Evolutionary conservation across 2,329 filamentous ascomycete species (phyloP), one percentile per base, ranked within the genome.

Genomic region (Penicillium griseofulvum): DNA sequence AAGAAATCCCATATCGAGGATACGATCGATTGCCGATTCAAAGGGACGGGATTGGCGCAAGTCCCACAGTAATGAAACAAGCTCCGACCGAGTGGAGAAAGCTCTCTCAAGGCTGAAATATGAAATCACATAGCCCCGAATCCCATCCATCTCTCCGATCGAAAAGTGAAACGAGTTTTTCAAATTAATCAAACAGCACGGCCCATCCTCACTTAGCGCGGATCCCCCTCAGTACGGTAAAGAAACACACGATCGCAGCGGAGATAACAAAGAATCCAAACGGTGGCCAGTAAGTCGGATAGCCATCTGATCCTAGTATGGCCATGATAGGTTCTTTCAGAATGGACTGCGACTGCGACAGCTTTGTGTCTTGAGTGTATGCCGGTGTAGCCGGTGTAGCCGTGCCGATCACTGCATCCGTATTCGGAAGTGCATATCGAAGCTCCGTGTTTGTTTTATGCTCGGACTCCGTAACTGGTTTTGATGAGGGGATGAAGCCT

Each of bases 361-460:
- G 26, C 28, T 34, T 31, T 16, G 24, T 22, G 28, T 46, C 14
- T 19, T 16, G 26, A 41, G 8, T 24, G 31, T 51, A 39, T 29
- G 49, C 41, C 45, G 49, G 53, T 33, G 22, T 26, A 33, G 22
- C 42, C 52, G 45, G 37, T 46, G 55, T 49, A 52, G 33, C 54
- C 33, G 47, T 52, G 59, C 54, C 54, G 53, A 62, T 62, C 59
- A 33, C 49, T 43, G 56, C 36, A 52, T 59, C 41, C 49, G 56
- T 33, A 36, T 50, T 39, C 17, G 52, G 42, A 43, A 51, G 54
- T 50, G 59, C 55, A 29, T 56, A 47, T 42, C 55, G 49, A 24
- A 26, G 34, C 34, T 36, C 19, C 19, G 42, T 19, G 34, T 36
- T 28, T 52, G n/a, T 33, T 37, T 34, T n/a, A n/a, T 24, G 43